Conservation (phyloP, 2,329 filamentous ascomycete genomes). For the Piedraia hortae region DNA sequence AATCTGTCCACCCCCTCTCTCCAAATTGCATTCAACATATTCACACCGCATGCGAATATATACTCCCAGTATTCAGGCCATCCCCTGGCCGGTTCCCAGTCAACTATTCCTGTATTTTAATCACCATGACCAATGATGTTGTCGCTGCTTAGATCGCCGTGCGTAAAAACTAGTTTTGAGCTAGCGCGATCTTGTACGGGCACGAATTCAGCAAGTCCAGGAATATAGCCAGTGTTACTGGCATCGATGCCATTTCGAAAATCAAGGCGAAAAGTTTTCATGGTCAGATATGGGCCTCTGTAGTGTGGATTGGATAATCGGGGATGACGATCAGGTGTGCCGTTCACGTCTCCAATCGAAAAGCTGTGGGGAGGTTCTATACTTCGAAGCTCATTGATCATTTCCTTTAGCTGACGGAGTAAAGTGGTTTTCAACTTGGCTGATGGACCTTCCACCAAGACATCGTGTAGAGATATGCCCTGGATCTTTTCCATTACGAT, state of each 20-base stretch:
- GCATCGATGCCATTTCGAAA: background rate
- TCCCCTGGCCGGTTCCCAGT: slow-evolving; percentile 23
- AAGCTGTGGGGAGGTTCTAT: slow-evolving; percentile 1
- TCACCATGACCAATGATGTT: slow-evolving; percentile 19
- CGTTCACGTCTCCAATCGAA: slow-evolving; percentile 2
- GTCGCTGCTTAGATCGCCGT: slow-evolving; percentile 20
- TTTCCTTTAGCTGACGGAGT: slow-evolving; percentile 3
- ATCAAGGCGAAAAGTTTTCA: slow-evolving; percentile 2
- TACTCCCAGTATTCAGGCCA: slow-evolving; percentile 23
- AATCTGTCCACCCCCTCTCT: slow-evolving; percentile 12
- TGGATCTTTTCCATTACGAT: slow-evolving; percentile 18
- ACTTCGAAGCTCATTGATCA: slow-evolving; percentile 2
- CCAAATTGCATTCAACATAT: slow-evolving; percentile 16
- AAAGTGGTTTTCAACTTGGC: slow-evolving; percentile 1
- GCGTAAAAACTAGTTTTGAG: slow-evolving; percentile 19
- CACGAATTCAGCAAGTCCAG: background rate
- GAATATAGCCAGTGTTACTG: too few relatives aligned
- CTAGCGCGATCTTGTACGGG: slow-evolving; percentile 5
- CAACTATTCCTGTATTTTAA: slow-evolving; percentile 19
- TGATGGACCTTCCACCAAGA: background rate
- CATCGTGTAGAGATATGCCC: slow-evolving; percentile 2
- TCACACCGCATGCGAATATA: slow-evolving; percentile 16
- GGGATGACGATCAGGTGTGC: background rate
- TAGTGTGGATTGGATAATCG: background rate
- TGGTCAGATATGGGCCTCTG: slow-evolving; percentile 1